Base-by-base conservation (phyloP, 139 green algal species). In the Tetratostichococcus sp. region DNA sequence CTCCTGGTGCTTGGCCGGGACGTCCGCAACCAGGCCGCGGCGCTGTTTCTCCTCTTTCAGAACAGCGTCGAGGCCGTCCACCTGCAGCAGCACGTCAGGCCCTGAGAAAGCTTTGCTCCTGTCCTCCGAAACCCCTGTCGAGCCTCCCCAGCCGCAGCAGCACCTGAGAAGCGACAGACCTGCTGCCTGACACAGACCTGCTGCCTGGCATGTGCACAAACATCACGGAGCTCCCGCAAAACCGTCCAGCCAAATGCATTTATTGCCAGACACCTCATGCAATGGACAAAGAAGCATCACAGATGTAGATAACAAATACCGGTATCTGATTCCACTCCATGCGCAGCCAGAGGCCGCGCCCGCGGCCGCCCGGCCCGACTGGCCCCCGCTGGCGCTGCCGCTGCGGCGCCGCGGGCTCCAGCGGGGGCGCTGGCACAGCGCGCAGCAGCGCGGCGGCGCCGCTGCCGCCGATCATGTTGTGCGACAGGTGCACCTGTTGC, bases 251-350 rank as follows among this genome's bases (percentile, higher is more conserved):
- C n/a, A n/a, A n/a, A n/a, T n/a, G n/a, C n/a, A n/a, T n/a, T n/a
- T n/a, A n/a, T n/a, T n/a, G n/a, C n/a, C n/a, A n/a, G n/a, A n/a
- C n/a, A n/a, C n/a, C n/a, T n/a, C n/a, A n/a, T n/a, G n/a, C n/a
- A n/a, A n/a, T n/a, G n/a, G n/a, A n/a, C n/a, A n/a, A n/a, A n/a
- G n/a, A n/a, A n/a, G n/a, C n/a, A n/a, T n/a, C n/a, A n/a, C n/a
- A n/a, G n/a, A n/a, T n/a, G n/a, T n/a, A n/a, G n/a, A n/a, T n/a
- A n/a, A n/a, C n/a, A n/a, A n/a, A n/a, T n/a, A 83, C 57, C 28
- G 81, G 76, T 8, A 94, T 83, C 17, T 85, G 67, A 76, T 94
- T 94, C 89, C 89, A 94, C 78, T 94, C 89, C 59, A 94, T 74
- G 8, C 89, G 79, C 69, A 94, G 72, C 89, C 89, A 94, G 65